Evolutionary conservation across 1,284 basidiomycete genomes (phyloP).

Genomic region (Fomitopsis schrenkii): DNA sequence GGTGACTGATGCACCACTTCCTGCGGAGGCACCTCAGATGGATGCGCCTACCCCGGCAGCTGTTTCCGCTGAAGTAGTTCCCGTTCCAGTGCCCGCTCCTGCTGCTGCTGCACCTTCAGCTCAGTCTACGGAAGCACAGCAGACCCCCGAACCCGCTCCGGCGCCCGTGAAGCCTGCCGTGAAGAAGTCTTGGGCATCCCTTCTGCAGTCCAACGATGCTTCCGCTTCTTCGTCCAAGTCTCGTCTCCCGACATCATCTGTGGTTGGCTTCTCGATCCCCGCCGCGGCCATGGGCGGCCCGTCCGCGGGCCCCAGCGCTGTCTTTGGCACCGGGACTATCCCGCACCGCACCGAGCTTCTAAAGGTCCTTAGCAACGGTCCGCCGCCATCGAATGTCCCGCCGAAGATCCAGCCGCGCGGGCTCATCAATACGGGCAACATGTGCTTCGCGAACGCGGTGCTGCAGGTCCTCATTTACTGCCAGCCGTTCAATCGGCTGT

Average conservation of each 20-base stretch:
- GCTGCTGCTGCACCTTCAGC: slow-evolving; percentile 11
- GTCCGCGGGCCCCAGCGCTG: background rate
- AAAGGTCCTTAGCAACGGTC: slow-evolving; percentile 50
- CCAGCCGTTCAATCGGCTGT: slow-evolving; percentile 79
- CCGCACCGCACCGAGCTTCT: slow-evolving; percentile 52
- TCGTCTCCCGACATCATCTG: slow-evolving; percentile 55
- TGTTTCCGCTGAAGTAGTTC: background rate
- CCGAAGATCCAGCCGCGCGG: slow-evolving; percentile 70
- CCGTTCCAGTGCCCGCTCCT: slow-evolving; percentile 7
- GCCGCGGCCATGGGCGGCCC: slow-evolving; percentile 28
- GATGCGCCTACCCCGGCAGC: background rate
- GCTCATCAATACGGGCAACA: slow-evolving; percentile 92
- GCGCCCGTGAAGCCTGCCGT: slow-evolving; percentile 21
- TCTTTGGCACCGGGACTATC: slow-evolving; percentile 27
- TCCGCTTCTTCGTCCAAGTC: slow-evolving; percentile 35
- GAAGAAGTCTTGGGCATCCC: slow-evolving; percentile 77
- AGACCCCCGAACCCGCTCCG: slow-evolving; percentile 23
- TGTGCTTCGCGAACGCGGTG: slow-evolving; percentile 97
- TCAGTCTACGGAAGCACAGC: slow-evolving; percentile 17
- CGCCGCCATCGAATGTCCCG: slow-evolving; percentile 23
- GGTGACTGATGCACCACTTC: background rate
- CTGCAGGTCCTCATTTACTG: slow-evolving; percentile 91
- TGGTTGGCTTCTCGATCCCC: slow-evolving; percentile 67
- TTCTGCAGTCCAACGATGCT: slow-evolving; percentile 45
- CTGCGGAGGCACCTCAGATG: background rate